phyloP scores from a whole-genome alignment of 1,284 basidiomycete genomes.

The Inonotus obliquus region DNA sequence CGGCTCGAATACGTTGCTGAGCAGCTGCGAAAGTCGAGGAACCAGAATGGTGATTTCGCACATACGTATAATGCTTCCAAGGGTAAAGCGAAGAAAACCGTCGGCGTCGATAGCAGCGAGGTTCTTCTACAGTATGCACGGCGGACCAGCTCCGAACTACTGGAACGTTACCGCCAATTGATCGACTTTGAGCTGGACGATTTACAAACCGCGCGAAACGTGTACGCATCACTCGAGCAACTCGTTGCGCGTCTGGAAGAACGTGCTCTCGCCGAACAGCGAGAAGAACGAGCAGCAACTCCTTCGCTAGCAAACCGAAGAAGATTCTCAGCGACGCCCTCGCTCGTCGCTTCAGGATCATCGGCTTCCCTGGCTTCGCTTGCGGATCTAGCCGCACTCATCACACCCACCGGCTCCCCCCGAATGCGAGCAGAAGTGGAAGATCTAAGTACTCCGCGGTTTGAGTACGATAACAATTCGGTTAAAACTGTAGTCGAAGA shows the following conservation, averaged over 20 bases:
- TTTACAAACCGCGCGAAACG: constrained; percentile 41
- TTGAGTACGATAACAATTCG: background rate
- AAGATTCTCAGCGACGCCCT: constrained; percentile 4
- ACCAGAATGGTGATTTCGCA: constrained; percentile 21
- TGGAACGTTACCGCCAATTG: constrained; percentile 45
- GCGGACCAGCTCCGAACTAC: constrained; percentile 39
- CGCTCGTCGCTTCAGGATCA: constrained; percentile 11
- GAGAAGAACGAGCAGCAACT: constrained; percentile 4
- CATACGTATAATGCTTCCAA: background rate
- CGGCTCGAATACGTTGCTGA: constrained; percentile 4
- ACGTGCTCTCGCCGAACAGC: background rate
- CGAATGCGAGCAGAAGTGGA: background rate
- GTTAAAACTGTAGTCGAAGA: background rate
- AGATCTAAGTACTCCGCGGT: background rate
- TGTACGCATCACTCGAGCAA: constrained; percentile 27
- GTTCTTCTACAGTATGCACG: constrained; percentile 42
- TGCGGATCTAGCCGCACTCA: constrained; percentile 7
- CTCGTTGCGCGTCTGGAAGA: constrained; percentile 8
- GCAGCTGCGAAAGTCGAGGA: background rate
- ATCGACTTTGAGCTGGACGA: constrained; percentile 47
- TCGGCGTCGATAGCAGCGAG: constrained; percentile 40
- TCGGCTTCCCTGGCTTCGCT: constrained; percentile 8
- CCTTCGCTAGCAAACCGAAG: background rate
- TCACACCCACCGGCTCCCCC: constrained; percentile 1
- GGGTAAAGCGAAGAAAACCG: constrained; percentile 24